Percentiles rank a stretch among this genome's conserved stretches.
These are phyloP conservation scores for Rhizoctonia solani DNA, from an alignment of 1,284 basidiomycete species.

Conservation along the genomic window DNA sequence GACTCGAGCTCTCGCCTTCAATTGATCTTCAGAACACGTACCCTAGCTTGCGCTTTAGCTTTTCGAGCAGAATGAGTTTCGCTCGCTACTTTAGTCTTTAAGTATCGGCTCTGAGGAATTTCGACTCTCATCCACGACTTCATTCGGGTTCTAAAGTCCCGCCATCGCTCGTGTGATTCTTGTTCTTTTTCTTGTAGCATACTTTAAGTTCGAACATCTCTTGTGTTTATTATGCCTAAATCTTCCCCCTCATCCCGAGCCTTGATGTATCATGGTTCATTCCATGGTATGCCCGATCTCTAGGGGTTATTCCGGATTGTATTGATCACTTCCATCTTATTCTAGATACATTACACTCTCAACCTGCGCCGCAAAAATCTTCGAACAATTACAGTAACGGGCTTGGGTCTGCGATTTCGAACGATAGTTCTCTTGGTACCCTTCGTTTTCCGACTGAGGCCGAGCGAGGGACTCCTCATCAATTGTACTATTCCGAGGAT, in stretches of 20 bases:
- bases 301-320: background rate
- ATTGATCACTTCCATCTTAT: background rate
- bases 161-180: background rate
- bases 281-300: slow-evolving; percentile 1
- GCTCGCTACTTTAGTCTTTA: slow-evolving; percentile 22
- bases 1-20: slow-evolving; percentile 25
- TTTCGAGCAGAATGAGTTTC: slow-evolving; percentile 27
- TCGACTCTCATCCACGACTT: slow-evolving; percentile 12
- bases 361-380: background rate
- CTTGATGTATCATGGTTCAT: slow-evolving; percentile 4
- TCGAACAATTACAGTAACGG: background rate
- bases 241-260: slow-evolving; percentile 3
- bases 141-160: slow-evolving; percentile 1
- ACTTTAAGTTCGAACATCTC: background rate
- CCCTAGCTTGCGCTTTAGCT: background rate
- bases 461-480: background rate
- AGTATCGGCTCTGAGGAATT: slow-evolving; percentile 15
- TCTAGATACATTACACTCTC: slow-evolving; percentile 7
- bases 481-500: background rate
- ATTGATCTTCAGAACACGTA: slow-evolving; percentile 32
- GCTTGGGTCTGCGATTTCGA: background rate
- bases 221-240: background rate
- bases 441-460: background rate
- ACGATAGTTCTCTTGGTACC: background rate
- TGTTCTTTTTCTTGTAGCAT: slow-evolving; percentile 7